Evolutionary conservation across 2,329 filamentous ascomycete genomes (phyloP), one percentile per base, ranked within the genome.

Genomic region (Dothideomycetes sp.): DNA sequence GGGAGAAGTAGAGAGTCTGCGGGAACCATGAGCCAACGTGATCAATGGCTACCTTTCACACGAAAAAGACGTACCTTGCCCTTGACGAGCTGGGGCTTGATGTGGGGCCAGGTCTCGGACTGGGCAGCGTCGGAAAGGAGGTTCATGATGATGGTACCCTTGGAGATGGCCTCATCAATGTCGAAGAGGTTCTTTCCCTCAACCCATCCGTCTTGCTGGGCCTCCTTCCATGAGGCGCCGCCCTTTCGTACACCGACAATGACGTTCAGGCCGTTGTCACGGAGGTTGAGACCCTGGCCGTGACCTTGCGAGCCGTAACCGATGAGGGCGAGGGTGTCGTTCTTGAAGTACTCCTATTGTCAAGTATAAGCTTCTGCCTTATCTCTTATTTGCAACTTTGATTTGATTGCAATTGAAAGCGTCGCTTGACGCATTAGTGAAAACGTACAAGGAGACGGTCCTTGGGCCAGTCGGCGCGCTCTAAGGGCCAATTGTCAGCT

Each of bases 121-220:
- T 98, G 91, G 56, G 91, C 91, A 58, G 91, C 91, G 65, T 98
- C 91, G 64, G 79, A 85, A 69, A 98, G 86, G 55, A 98, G 76
- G 81, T 98, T 98, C 91, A 98, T 98, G 77, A 98, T 65, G 65
- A 96, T 85, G 68, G 87, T 88, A 63, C 89, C 86, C 66, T 81
- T 83, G 63, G 76, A 70, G 69, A 98, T 95, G 64, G 91, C 91
- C 71, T 94, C 88, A 61, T 93, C 87, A 55, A 98, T 82, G 58
- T 95, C 89, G 72, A 98, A 98, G 56, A 98, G 79, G 79, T 95
- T 98, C 78, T 89, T 94, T 68, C 88, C 91, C 60, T 86, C 82
- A 43, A 96, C 81, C 91, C 91, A 98, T 70, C 91, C 91, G 69
- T 98, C 91, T 70, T 94, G 80, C 60, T 85, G 66, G 56, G 91